A percentile compares a stretch with the other conserved stretches of the same genome.
These are phyloP conservation scores for Gaultheria prostrata DNA, from an alignment of 148 eudicot species.

Conservation along the genomic window DNA sequence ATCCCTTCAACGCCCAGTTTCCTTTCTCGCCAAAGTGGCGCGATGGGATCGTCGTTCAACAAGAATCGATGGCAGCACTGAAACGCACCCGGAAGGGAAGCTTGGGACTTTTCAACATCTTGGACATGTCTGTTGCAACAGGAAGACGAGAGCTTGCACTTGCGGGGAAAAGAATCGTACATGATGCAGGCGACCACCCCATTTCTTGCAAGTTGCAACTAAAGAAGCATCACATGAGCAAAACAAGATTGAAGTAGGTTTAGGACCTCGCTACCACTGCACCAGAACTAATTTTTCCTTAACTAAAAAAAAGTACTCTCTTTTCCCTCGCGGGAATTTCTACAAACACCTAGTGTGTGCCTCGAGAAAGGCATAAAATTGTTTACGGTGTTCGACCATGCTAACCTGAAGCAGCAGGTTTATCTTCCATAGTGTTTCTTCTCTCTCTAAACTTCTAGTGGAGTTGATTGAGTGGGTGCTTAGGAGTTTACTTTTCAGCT, in stretches of 20 bases:
- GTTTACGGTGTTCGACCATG: not conserved
- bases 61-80: not conserved
- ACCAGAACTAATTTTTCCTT: not conserved
- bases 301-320: not conserved
- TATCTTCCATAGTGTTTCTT: not conserved
- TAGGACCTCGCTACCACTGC: not conserved
- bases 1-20: too few species aligned
- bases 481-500: too few species aligned
- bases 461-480: too few species aligned
- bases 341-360: constrained; percentile 16
- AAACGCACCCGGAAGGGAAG: constrained; percentile 17
- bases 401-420: not conserved
- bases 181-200: constrained; percentile 12
- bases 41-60: too few species aligned
- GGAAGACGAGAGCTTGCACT: constrained; percentile 11
- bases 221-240: not conserved
- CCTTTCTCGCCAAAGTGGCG: too few species aligned
- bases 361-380: not conserved
- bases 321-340: not conserved
- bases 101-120: constrained; percentile 16
- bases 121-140: not conserved
- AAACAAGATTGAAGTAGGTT: not conserved
- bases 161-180: constrained; percentile 6
- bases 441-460: not conserved
- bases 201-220: constrained; percentile 1